phyloP scores from a whole-genome alignment of 805 yeast species.

The Dipodascopsis tothii region DNA sequence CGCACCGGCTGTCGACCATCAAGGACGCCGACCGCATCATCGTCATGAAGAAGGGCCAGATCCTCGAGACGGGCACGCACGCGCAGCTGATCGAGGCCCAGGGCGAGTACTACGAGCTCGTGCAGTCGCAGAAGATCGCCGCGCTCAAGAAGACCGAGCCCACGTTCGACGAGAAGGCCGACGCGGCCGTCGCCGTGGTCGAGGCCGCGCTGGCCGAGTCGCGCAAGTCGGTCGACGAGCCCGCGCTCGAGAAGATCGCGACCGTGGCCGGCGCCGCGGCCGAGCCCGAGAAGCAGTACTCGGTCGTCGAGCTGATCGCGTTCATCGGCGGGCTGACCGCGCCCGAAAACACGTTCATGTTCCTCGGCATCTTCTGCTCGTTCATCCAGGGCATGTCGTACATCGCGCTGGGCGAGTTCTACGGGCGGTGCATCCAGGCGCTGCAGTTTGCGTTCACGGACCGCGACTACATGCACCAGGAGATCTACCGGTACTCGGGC shows the following conservation, averaged over 20 bases:
- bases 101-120: slow-evolving; percentile 28
- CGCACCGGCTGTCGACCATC: slow-evolving; percentile 46
- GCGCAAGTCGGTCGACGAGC: not conserved
- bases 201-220: slow-evolving; percentile 3
- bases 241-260: not conserved
- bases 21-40: slow-evolving; percentile 43
- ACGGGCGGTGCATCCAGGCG: slow-evolving; percentile 19
- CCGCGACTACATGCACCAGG: slow-evolving; percentile 3
- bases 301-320: slow-evolving; percentile 9
- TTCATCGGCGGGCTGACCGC: slow-evolving; percentile 13
- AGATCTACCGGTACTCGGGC: slow-evolving; percentile 6
- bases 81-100: slow-evolving; percentile 25
- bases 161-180: slow-evolving; percentile 7
- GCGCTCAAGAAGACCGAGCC: slow-evolving; percentile 5
- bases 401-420: slow-evolving; percentile 21
- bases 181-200: slow-evolving; percentile 4
- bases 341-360: slow-evolving; percentile 11
- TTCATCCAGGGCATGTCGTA: slow-evolving; percentile 22
- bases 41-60: slow-evolving; percentile 40
- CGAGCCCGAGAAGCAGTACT: not conserved
- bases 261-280: not conserved
- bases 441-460: slow-evolving; percentile 2
- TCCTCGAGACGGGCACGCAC: slow-evolving; percentile 36
- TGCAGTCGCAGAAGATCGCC: slow-evolving; percentile 28
- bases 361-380: slow-evolving; percentile 13